phyloP scores from a whole-genome alignment of 2,329 filamentous ascomycete species.

The Pseudogymnoascus sp. region DNA sequence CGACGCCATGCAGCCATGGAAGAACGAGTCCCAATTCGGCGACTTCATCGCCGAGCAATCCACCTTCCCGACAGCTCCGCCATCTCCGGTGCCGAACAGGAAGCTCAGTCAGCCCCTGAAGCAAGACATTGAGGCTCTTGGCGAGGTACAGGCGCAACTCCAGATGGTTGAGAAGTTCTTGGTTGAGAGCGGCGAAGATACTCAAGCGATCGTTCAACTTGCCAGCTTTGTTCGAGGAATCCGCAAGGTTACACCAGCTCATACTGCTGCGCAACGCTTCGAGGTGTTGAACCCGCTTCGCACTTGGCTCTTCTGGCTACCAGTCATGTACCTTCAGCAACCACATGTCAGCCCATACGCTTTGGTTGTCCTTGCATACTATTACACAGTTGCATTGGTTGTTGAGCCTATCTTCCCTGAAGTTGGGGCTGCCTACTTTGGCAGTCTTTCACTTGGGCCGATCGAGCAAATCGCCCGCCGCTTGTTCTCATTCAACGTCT shows the following conservation, averaged over 20 bases:
- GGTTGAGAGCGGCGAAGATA: conserved; percentile 61
- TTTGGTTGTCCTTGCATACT: conserved; percentile 77
- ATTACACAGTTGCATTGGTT: conserved; percentile 80
- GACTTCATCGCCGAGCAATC: conserved; percentile 75
- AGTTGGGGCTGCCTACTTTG: conserved; percentile 82
- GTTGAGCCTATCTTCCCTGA: conserved; percentile 89
- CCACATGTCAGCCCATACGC: conserved; percentile 68
- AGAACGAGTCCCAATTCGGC: conserved; percentile 77
- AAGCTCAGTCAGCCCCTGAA: conserved; percentile 52
- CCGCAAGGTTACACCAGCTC: conserved; percentile 59
- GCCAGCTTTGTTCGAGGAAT: conserved; percentile 65
- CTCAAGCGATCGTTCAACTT: conserved; percentile 59
- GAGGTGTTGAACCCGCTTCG: conserved; percentile 80
- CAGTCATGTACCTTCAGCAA: conserved; percentile 72
- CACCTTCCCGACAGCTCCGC: conserved; percentile 60
- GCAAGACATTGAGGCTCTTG: conserved; percentile 62
- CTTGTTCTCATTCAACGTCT: conserved; percentile 59
- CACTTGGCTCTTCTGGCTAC: conserved; percentile 94
- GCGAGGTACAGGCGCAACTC: conserved; percentile 58
- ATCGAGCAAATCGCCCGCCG: conserved; percentile 80
- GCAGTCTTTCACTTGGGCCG: conserved; percentile 67
- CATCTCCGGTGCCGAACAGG: conserved; percentile 53
- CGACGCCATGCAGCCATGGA: conserved; percentile 85
- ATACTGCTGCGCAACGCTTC: conserved; percentile 76
- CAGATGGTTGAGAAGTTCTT: conserved; percentile 60